phyloP scores from a whole-genome alignment of 441 rosid genomes.

The Jatropha multifida region DNA sequence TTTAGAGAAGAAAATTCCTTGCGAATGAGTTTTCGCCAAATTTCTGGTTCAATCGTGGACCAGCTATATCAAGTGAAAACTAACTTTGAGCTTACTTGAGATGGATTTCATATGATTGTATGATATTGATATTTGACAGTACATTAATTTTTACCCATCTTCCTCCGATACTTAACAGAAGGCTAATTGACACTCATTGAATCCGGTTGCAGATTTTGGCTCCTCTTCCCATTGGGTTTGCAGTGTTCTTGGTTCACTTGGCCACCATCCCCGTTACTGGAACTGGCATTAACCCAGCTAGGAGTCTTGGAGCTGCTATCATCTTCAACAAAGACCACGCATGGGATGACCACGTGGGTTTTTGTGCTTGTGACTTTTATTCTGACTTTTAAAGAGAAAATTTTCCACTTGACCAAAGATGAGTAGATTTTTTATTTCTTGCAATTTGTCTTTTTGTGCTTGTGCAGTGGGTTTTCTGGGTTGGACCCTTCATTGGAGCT shows the following conservation, averaged over 20 bases:
- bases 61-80: too few relatives aligned
- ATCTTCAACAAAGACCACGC: slow-evolving; percentile 63
- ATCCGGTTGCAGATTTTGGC: slow-evolving; percentile 60
- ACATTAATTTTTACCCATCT: neutral
- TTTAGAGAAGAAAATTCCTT: too few relatives aligned
- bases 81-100: too few relatives aligned
- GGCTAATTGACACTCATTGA: neutral
- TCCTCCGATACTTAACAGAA: neutral
- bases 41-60: too few relatives aligned
- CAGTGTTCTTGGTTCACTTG: slow-evolving; percentile 86
- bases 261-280: slow-evolving; percentile 90
- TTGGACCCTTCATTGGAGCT: slow-evolving; percentile 93
- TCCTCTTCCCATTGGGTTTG: slow-evolving; percentile 87
- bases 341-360: slow-evolving; percentile 84
- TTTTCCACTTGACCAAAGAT: neutral
- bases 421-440: neutral
- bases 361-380: too few relatives aligned
- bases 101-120: too few relatives aligned
- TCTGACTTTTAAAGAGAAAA: too few relatives aligned
- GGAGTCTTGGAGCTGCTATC: slow-evolving; percentile 91
- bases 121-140: too few relatives aligned
- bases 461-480: slow-evolving; percentile 92
- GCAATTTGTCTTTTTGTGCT: neutral
- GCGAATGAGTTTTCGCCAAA: too few relatives aligned
- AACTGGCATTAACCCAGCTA: slow-evolving; percentile 87